Evolutionary conservation across 352 stramenopile genomes (phyloP), one percentile per base, ranked within the genome.

Genomic region (Blastocystis sp.): DNA sequence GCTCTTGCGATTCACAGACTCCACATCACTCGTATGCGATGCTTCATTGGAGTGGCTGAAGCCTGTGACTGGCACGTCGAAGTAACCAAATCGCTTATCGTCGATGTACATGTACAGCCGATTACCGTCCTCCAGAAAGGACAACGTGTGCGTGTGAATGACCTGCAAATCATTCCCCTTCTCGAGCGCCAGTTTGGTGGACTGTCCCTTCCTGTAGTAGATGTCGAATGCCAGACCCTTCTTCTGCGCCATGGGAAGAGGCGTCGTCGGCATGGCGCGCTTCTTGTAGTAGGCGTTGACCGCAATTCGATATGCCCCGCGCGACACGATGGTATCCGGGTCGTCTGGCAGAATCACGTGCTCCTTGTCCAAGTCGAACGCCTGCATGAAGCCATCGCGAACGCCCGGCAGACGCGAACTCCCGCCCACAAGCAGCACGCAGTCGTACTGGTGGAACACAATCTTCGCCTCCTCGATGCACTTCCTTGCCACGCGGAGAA

Each of bases 381-480:
- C 37, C 6, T 62, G 3, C 60, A 66, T 13, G 2, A 81, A 51
- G 6, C 4, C 13, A 65, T 62, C 29, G 10, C n/a, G 13, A 21
- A 81, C 29, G 10, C 65, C 2, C n/a, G 74, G 74, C 29, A 85
- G 65, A 21, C 66, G 55, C n/a, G 74, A 85, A 33, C 26, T 70
- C 31, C 74, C 74, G 65, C 74, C 74, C 31, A 67, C 60, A 10
- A 85, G 50, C 13, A 85, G 21, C 50, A 85, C 66, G 1, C 33
- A 21, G n/a, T 59, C 51, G 1, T 29, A 29, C 35, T 37, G 4
- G 21, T 10, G 2, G 51, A 67, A 55, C 16, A 24, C 10, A 21
- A 29, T 19, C 29, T 24, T 21, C n/a, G 21, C 31, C 0, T 51
- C 55, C 12, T 67, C 6, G 19, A 85, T 19, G 16, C 45, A 55